Conservation (phyloP, 2,329 filamentous ascomycete species). For the Plectosphaerella sp. region DNA sequence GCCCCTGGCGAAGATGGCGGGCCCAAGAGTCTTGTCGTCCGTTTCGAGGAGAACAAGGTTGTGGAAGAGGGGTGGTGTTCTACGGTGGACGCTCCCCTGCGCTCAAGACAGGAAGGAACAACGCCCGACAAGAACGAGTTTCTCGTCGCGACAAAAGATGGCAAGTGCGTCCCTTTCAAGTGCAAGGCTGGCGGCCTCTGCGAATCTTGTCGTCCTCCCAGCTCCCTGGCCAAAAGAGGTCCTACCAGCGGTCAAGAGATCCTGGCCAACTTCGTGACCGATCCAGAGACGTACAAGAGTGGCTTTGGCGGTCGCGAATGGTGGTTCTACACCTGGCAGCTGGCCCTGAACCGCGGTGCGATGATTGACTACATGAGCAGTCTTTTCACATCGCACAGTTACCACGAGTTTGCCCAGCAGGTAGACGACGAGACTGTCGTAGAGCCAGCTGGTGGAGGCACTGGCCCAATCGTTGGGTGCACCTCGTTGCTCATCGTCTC, state of each 20-base stretch:
- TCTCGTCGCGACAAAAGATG: neutral
- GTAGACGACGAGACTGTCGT: neutral
- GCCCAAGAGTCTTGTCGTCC: conserved; percentile 5
- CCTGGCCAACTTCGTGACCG: neutral
- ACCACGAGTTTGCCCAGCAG: neutral
- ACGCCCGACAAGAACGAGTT: neutral
- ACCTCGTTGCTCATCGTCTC: conserved; percentile 7
- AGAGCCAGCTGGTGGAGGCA: conserved; percentile 1
- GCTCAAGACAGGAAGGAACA: neutral
- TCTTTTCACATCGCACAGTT: neutral
- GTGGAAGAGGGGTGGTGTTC: conserved; percentile 20
- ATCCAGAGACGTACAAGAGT: neutral
- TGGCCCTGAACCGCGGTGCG: neutral
- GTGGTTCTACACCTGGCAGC: conserved; percentile 1
- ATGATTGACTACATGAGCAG: neutral
- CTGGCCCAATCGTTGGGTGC: conserved; percentile 12
- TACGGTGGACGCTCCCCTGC: neutral
- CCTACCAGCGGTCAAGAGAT: neutral
- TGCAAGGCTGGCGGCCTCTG: neutral
- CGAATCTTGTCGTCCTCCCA: neutral
- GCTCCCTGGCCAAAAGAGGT: neutral
- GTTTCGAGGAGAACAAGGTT: conserved; percentile 10
- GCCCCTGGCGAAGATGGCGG: conserved; percentile 3
- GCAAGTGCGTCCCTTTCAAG: neutral
- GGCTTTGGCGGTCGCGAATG: neutral